A percentile compares a stretch with the other conserved stretches of the same genome.
Conservation (phyloP, 192 early-diverging fungal genomes). For the Physocladia obscura region DNA sequence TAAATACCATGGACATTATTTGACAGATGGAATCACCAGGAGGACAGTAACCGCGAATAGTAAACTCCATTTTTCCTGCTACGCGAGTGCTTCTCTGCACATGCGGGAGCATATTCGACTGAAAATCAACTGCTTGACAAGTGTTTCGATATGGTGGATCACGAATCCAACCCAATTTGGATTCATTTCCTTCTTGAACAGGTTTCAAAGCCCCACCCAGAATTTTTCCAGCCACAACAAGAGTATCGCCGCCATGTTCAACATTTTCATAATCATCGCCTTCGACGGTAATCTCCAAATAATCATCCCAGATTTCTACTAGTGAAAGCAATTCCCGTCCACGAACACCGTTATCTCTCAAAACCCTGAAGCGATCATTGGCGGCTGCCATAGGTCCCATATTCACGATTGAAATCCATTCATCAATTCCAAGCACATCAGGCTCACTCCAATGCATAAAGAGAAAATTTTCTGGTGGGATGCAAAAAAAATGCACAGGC, state of each 20-base stretch:
- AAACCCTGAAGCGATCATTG: no score
- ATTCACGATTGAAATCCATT: not conserved
- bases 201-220: not conserved
- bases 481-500: constrained; percentile 14
- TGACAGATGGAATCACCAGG: not conserved
- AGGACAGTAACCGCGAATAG: not conserved
- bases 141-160: not conserved
- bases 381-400: no score
- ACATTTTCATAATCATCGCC: not conserved
- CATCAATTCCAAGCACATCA: no score
- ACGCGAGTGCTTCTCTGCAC: no score
- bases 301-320: constrained; percentile 2
- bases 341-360: no score
- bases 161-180: not conserved
- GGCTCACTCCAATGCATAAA: not conserved
- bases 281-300: not conserved
- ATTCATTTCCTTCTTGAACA: not conserved
- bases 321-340: not conserved
- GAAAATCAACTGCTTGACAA: not conserved
- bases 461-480: not conserved
- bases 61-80: not conserved
- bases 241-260: no score
- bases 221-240: not conserved
- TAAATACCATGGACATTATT: not conserved
- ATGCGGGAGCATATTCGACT: not conserved